Evolutionary conservation across 2,329 filamentous ascomycete genomes (phyloP), one percentile per base, ranked within the genome.

Genomic region (Ceratocystis papillata): DNA sequence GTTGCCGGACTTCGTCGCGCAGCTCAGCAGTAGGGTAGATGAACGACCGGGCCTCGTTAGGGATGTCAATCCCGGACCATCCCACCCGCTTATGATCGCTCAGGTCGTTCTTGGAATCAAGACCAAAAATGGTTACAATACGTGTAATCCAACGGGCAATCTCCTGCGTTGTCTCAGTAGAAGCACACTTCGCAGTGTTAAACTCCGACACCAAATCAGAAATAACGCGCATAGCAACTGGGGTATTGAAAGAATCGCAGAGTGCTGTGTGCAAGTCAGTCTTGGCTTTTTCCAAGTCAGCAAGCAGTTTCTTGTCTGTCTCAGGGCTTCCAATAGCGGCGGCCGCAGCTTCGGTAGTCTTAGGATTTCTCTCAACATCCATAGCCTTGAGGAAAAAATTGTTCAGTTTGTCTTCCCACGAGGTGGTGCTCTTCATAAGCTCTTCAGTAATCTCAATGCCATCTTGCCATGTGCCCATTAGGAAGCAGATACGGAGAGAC

Each of bases 381-480:
- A 68, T 45, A 12, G 63, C 64, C 59, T 67, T 67, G 59, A 68
- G 67, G 67, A 67, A 69, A 60, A 69, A 69, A 12, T 67, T 69
- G 64, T 70, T 68, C 20, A 68, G 50, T 59, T 67, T 68, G 62
- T 67, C 65, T 37, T 68, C 67, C 67, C 67, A 68, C 8, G 67
- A 67, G n/a, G 67, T 30, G 7, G 75, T 67, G 61, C 70, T 72
- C n/a, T 73, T 72, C 12, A 69, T 81, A 76, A 96, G 85, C 65
- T 92, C 90, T 1, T 88, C 85, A 0, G 90, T 93, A 69, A 96
- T 94, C 73, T 96, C 93, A 41, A 96, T 87, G 1, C 90, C 89
- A 62, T 96, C 89, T 70, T 90, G 89, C 92, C 93, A 97, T 62
- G 84, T 85, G 57, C 92, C 90, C 71, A 96, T 83, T 59, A 97